Percentiles rank a stretch among this genome's conserved stretches.
These are phyloP conservation scores for Suillus spraguei DNA, from an alignment of 768 basidiomycete species.

Conservation along the genomic window DNA sequence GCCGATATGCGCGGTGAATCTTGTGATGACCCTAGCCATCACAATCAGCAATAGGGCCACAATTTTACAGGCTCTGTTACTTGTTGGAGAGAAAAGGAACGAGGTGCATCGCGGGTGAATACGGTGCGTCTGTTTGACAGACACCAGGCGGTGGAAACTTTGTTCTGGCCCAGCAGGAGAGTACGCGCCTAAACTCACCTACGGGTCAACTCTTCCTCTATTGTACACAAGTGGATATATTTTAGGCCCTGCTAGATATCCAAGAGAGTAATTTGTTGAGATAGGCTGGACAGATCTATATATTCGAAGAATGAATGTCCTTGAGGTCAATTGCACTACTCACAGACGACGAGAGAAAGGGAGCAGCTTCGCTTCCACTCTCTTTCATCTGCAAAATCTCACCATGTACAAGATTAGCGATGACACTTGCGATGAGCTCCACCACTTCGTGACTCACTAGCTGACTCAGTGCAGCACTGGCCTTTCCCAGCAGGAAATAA, in stretches of 20 bases:
- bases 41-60: background rate
- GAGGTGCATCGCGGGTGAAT: background rate
- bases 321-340: slow-evolving; percentile 31
- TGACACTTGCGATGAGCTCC: slow-evolving; percentile 88
- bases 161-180: no score
- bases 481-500: slow-evolving; percentile 92
- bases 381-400: slow-evolving; percentile 79
- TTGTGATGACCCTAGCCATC: background rate
- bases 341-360: background rate
- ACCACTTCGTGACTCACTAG: slow-evolving; percentile 90
- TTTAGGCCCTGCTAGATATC: no score
- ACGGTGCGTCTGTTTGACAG: background rate
- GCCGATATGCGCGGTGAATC: slow-evolving; percentile 38
- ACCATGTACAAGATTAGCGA: slow-evolving; percentile 96
- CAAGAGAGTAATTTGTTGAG: no score
- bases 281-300: no score
- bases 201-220: no score
- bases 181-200: no score
- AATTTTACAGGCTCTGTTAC: background rate
- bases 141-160: background rate
- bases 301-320: slow-evolving; percentile 49
- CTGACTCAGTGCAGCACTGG: slow-evolving; percentile 83
- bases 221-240: no score
- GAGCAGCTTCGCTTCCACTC: slow-evolving; percentile 12
- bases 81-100: background rate